Percentiles rank a stretch among this genome's conserved stretches.
Conservation (phyloP, 192 early-diverging fungal species). For the Backusella westeae region DNA sequence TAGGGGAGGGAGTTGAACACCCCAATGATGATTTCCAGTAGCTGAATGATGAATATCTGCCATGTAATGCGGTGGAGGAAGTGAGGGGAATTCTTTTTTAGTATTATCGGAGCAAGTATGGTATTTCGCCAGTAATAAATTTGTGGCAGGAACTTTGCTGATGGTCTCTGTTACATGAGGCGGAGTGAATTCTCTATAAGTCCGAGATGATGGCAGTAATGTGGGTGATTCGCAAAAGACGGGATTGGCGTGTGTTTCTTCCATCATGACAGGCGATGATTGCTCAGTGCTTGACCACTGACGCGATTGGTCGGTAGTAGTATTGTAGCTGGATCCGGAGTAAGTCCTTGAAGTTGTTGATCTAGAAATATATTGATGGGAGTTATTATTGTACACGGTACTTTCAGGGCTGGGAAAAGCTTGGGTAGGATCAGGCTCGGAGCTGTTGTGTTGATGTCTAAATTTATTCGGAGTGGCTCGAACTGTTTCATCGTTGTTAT, state of each 20-base stretch:
- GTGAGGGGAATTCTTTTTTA: not conserved
- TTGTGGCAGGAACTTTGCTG: not conserved
- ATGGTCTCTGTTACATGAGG: not conserved
- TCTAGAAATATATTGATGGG: not conserved
- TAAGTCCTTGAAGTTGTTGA: not conserved
- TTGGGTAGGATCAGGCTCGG: not conserved
- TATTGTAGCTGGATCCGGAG: not conserved
- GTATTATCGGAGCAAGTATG: conserved; percentile 6
- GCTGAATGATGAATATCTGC: not conserved
- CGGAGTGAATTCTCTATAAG: not conserved
- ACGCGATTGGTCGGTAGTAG: not conserved
- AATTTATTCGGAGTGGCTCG: not conserved
- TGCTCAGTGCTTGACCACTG: not conserved
- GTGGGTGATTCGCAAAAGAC: not conserved
- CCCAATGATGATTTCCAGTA: conserved; percentile 7
- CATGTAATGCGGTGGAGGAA: not conserved
- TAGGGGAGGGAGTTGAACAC: conserved; percentile 16
- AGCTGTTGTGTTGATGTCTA: not conserved
- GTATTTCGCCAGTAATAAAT: not conserved
- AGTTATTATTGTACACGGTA: not conserved
- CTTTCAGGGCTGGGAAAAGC: conserved; percentile 14
- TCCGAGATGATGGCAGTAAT: not conserved
- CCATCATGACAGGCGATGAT: not conserved
- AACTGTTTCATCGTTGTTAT: not conserved
- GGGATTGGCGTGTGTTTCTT: not conserved